These are phyloP conservation scores for Fusarium sp. DNA, from an alignment of 2,329 filamentous ascomycete genomes.

Conservation along the genomic window DNA sequence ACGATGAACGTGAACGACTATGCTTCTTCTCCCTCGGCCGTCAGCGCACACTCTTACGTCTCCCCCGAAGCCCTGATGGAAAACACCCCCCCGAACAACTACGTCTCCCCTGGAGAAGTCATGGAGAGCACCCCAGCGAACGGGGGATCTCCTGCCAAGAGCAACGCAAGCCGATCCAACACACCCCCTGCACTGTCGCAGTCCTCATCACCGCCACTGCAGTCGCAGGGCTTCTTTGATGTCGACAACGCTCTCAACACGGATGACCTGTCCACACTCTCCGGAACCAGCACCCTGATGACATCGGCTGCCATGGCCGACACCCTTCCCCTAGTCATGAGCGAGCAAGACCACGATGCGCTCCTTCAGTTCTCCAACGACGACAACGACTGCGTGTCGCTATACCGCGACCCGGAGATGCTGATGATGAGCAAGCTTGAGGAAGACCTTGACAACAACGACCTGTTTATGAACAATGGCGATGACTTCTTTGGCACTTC, in stretches of 20 bases:
- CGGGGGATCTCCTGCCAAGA: slow-evolving; percentile 63
- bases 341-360: slow-evolving; percentile 59
- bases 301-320: slow-evolving; percentile 49
- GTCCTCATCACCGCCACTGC: slow-evolving; percentile 66
- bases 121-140: slow-evolving; percentile 53
- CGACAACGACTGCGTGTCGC: slow-evolving; percentile 54
- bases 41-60: slow-evolving; percentile 57
- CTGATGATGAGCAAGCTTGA: slow-evolving; percentile 66
- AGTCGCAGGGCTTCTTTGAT: slow-evolving; percentile 57
- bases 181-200: slow-evolving; percentile 72
- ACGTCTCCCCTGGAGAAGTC: slow-evolving; percentile 61
- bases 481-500: slow-evolving; percentile 64
- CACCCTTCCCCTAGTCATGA: slow-evolving; percentile 49
- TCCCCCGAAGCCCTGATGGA: slow-evolving; percentile 61
- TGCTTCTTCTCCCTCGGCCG: slow-evolving; percentile 55
- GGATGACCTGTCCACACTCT: slow-evolving; percentile 48
- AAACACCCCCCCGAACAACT: slow-evolving; percentile 43
- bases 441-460: slow-evolving; percentile 63
- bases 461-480: slow-evolving; percentile 63
- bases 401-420: slow-evolving; percentile 61
- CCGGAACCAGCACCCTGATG: slow-evolving; percentile 48
- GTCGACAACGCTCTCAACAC: slow-evolving; percentile 52
- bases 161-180: slow-evolving; percentile 63
- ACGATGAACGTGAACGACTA: slow-evolving; percentile 50
- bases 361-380: slow-evolving; percentile 57